Base-by-base conservation (phyloP, 352 stramenopile genomes). In the Halophytophthora polymorphica region DNA sequence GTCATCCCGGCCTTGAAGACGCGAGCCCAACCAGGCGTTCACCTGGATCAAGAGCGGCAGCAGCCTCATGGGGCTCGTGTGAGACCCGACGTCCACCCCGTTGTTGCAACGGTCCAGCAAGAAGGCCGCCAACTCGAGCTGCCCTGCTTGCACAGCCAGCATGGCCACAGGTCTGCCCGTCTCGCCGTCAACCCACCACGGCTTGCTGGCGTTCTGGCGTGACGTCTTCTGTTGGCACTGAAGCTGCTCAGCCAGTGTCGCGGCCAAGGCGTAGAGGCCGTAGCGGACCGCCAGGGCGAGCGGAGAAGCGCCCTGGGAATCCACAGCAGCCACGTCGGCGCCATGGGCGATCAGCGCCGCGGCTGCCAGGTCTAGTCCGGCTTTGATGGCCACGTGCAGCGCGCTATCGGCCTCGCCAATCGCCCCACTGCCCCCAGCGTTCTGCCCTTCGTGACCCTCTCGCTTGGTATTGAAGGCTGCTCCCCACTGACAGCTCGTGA, bases 351-450 rank as follows among this genome's bases (percentile, higher is more conserved):
- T 77, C 2, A 88, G 53, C 34, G 73, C 59, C 3, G 54, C 50
- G 10, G 77, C 73, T 25, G 72, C 73, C n/a, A 59, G 41, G 2
- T 66, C 44, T 28, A 83, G 50, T 14, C 77, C 77, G 15, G 66
- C 50, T 37, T 88, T 88, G 49, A 88, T 84, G 15, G 69, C 66
- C 21, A 86, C 55, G 23, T 86, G 77, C n/a, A 88, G 65, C 17
- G 73, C 69, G 10, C 61, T 61, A 29, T 88, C 73, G 8, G 58
- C 44, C 18, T 75, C 38, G 1, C 64, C 45, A 21, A 75, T 50
- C 7, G 62, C 13, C 13, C 34, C 23, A 11, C 51, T 61, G 14
- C 35, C 42, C 17, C 46, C 45, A 29, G 17, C 35, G 25, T 40
- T 33, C 19, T 58, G 50, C 17, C 55, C 47, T 6, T 45, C 50